Percentiles rank a stretch among this genome's conserved stretches.
Conservation (phyloP, 1,284 basidiomycete genomes). For the Fomes fomentarius region DNA sequence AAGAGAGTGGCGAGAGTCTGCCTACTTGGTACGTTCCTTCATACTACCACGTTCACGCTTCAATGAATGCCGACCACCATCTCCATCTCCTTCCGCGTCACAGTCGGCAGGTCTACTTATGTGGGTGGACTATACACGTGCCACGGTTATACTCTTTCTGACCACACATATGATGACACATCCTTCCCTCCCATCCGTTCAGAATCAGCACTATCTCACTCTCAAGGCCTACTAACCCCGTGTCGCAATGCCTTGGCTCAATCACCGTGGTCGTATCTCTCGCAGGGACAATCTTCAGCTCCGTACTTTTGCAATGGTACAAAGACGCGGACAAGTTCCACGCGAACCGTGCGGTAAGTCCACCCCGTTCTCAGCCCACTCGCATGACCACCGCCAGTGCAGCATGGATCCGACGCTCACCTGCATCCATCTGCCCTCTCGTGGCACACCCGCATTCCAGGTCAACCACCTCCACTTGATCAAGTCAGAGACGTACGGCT, state of each 20-base stretch:
- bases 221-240: constrained; percentile 7
- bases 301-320: constrained; percentile 23
- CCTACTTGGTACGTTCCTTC: constrained; percentile 13
- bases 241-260: constrained; percentile 9
- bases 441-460: too few species aligned
- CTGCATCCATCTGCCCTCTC: too few species aligned
- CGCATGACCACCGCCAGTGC: too few species aligned
- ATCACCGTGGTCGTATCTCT: constrained; percentile 12
- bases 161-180: too few species aligned
- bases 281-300: constrained; percentile 10
- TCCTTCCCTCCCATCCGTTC: not conserved
- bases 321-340: constrained; percentile 15
- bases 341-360: constrained; percentile 25
- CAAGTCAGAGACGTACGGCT: constrained; percentile 17
- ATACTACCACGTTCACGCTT: too few species aligned
- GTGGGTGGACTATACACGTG: too few species aligned
- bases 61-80: too few species aligned
- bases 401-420: too few species aligned
- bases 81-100: too few species aligned
- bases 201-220: constrained; percentile 3
- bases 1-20: constrained; percentile 24
- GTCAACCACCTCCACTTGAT: constrained; percentile 19
- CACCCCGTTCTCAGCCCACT: not conserved
- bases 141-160: too few species aligned
- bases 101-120: constrained; percentile 14